A percentile compares a stretch with the other conserved stretches of the same genome.
Evolutionary conservation across 139 green algal genomes (phyloP).

Genomic region (Coelastrella sp.): DNA sequence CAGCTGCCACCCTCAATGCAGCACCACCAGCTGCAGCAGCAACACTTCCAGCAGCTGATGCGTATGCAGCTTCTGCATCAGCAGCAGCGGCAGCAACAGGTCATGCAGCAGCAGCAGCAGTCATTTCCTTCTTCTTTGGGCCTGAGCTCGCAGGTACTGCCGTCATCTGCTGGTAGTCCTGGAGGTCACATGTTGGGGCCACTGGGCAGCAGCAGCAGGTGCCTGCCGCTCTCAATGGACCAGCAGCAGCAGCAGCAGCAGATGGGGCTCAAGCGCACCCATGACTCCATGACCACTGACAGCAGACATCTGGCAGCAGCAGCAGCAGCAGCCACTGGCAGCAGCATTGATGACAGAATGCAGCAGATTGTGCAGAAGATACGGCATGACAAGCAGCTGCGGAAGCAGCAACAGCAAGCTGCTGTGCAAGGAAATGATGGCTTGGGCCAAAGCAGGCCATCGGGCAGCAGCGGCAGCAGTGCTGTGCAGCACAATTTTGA

Average conservation of each 20-base stretch:
- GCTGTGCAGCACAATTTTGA: not conserved
- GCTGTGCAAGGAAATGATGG: not conserved
- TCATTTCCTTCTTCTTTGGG: too few relatives aligned
- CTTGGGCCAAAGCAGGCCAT: not conserved
- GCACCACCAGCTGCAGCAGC: slow-evolving; percentile 24
- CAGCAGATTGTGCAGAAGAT: not conserved
- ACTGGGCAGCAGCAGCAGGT: not conserved
- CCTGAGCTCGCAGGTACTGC: too few relatives aligned
- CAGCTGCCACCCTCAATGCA: not conserved
- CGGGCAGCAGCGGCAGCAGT: not conserved
- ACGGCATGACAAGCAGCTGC: slow-evolving; percentile 12
- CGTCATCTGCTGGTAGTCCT: not conserved
- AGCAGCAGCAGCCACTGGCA: not conserved
- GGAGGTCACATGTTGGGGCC: not conserved
- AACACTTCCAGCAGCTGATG: not conserved
- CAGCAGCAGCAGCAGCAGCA: not conserved
- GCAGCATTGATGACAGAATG: too few relatives aligned
- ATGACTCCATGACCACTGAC: not conserved
- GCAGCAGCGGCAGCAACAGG: not conserved
- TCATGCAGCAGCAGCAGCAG: not conserved
- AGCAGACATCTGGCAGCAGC: not conserved
- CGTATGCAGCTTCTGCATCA: too few relatives aligned
- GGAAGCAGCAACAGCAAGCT: slow-evolving; percentile 35
- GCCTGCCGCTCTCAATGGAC: not conserved
- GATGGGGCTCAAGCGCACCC: not conserved